Conservation (phyloP, 169 alveolate genomes). For the Amoebophrya sp. region DNA sequence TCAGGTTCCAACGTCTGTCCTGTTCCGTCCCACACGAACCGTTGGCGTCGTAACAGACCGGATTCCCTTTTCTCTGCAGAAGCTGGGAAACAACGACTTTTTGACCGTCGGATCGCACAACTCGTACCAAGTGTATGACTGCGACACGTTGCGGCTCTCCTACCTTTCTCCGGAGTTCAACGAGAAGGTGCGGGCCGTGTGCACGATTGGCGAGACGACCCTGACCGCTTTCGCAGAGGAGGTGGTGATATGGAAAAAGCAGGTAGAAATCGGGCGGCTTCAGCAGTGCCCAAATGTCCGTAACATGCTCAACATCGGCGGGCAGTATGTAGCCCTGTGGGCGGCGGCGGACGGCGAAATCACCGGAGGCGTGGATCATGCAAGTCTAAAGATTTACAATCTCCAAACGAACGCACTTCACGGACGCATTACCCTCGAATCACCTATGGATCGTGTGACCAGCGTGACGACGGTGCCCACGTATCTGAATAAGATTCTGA, state of each 20-base stretch:
- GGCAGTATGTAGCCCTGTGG: not conserved
- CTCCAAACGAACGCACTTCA: not conserved
- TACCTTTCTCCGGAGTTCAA: not conserved
- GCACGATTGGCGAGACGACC: not conserved
- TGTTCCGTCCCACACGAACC: not conserved
- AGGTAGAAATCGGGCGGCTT: not conserved
- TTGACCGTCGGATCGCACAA: not conserved
- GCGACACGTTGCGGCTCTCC: not conserved
- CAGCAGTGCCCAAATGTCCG: not conserved
- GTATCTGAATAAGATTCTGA: not conserved
- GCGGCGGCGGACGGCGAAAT: too few species aligned
- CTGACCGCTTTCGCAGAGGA: not conserved
- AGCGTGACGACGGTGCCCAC: not conserved
- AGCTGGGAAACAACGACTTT: not conserved
- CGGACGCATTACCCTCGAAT: not conserved
- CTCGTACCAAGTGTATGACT: not conserved
- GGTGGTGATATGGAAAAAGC: not conserved
- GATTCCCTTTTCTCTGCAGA: not conserved
- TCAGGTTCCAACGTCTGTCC: not conserved
- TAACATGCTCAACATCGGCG: not conserved
- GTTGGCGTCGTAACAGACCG: not conserved
- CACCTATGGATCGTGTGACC: not conserved
- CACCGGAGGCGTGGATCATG: not conserved
- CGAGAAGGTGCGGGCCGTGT: not conserved
- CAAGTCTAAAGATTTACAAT: not conserved